These are phyloP conservation scores for Limnanthes douglasii DNA, from an alignment of 345 rosid species.

Conservation along the genomic window DNA sequence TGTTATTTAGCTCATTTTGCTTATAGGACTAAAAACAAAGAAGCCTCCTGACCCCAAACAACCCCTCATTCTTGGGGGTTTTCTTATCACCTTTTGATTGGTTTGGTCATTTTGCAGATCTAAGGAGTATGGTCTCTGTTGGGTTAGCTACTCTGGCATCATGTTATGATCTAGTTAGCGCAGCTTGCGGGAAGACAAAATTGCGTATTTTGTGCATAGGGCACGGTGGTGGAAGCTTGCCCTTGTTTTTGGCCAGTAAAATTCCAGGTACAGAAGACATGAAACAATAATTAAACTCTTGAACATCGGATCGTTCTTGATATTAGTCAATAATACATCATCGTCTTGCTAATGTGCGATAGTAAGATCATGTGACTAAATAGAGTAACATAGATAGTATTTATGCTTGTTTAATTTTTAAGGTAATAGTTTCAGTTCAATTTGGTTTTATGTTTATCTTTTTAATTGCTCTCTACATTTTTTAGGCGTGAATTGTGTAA, in stretches of 20 bases:
- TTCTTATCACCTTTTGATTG: too few relatives aligned
- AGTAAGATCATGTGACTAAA: background rate
- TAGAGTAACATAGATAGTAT: too few relatives aligned
- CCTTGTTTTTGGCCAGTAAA: slow-evolving; percentile 66
- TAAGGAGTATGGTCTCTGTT: slow-evolving; percentile 74
- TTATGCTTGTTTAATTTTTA: too few relatives aligned
- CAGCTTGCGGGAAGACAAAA: slow-evolving; percentile 31
- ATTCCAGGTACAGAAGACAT: slow-evolving; percentile 50
- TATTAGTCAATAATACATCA: too few relatives aligned
- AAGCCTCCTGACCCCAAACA: too few relatives aligned
- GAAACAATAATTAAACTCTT: too few relatives aligned
- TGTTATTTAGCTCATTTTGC: background rate
- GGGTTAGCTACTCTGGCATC: slow-evolving; percentile 61
- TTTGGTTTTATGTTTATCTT: too few relatives aligned
- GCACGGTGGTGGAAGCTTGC: slow-evolving; percentile 93
- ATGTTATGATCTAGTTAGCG: slow-evolving; percentile 34
- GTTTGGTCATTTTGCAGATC: slow-evolving; percentile 27
- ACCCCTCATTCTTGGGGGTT: too few relatives aligned
- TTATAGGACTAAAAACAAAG: background rate
- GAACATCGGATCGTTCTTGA: background rate
- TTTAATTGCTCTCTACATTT: too few relatives aligned
- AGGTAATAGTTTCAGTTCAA: too few relatives aligned
- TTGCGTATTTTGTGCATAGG: slow-evolving; percentile 77
- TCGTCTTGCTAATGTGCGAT: background rate
- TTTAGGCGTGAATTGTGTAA: too few relatives aligned